A percentile compares a stretch with the other conserved stretches of the same genome.
phyloP scores from a whole-genome alignment of 106 monocot species.

The Gastrodia elata region DNA sequence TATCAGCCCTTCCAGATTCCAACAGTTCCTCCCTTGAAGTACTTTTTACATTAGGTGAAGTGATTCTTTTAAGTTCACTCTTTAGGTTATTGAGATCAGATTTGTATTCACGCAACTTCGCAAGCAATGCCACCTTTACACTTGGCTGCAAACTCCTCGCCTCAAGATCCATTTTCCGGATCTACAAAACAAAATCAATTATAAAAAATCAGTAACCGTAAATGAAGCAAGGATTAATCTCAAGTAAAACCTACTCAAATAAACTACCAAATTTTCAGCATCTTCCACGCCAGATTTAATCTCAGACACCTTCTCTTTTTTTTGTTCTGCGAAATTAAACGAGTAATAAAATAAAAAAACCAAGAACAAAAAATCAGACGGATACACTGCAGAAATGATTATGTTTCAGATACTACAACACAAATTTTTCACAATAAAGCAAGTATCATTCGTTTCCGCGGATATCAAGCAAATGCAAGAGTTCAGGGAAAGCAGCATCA shows the following conservation, averaged over 20 bases:
- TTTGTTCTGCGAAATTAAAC: slow-evolving; percentile 42
- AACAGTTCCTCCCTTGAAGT: slow-evolving; percentile 59
- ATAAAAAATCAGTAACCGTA: not conserved
- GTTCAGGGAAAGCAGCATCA: not conserved
- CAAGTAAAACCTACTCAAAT: not conserved
- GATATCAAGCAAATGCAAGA: not conserved
- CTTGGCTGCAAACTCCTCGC: slow-evolving; percentile 69
- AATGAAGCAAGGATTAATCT: not conserved
- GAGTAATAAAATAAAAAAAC: not conserved
- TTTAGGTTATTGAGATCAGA: slow-evolving; percentile 78
- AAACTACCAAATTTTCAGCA: slow-evolving; percentile 65
- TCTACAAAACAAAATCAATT: slow-evolving; percentile 26
- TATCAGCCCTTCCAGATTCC: slow-evolving; percentile 68
- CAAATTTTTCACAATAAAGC: not conserved
- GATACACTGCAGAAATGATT: not conserved
- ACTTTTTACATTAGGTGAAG: slow-evolving; percentile 20
- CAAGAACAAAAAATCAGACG: not conserved
- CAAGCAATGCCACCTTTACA: slow-evolving; percentile 53
- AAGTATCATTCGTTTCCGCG: not conserved
- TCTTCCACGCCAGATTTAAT: slow-evolving; percentile 63
- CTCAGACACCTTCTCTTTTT: slow-evolving; percentile 66
- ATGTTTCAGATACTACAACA: not conserved
- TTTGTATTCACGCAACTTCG: slow-evolving; percentile 78
- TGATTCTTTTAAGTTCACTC: slow-evolving; percentile 49
- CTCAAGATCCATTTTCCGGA: slow-evolving; percentile 86